Base-by-base conservation (phyloP, 225 moss, liverwort and hornwort genomes). In the Climacium dendroides region DNA sequence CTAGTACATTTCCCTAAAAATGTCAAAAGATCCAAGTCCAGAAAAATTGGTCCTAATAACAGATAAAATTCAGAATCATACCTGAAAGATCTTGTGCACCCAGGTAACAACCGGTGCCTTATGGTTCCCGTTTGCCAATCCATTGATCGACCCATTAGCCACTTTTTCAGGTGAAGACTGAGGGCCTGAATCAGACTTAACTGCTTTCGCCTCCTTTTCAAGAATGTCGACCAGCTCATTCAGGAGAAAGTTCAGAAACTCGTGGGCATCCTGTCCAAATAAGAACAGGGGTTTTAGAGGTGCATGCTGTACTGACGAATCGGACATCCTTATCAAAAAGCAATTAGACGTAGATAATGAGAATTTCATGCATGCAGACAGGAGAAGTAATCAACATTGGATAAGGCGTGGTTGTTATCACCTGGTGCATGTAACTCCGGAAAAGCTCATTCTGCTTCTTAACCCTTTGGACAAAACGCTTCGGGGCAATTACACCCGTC, bases 371-470 rank as follows among this genome's bases (percentile, higher is more conserved):
- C 61, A 88, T 72, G 72, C 32, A 72, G 24, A 74, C 66, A 74
- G 50, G 65, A 70, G 37, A 80, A 29, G 19, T 22, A 34, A 74
- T 60, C 74, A 83, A 63, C 32, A 73, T 47, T 55, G 43, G 79
- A 74, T 47, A 66, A 47, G 58, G 32, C 41, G 67, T 11, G 35
- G 19, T 43, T 59, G 24, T 64, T 45, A 3, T 87, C 88, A 98
- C 98, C 95, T 98, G 98, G 85, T 98, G 98, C 98, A 98, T 98
- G 87, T 96, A 98, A 90, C 97, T 98, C 78, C 98, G 96, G 74
- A 98, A 98, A 78, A 98, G 95, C 87, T 98, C 98, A 91, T 98
- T 98, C 87, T 98, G 98, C 93, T 98, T 98, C 90, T 97, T 96
- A 69, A 98, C 97, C 88, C 98, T 95, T 89, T 97, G 98, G 14